phyloP scores from a whole-genome alignment of 306 rosid species.

The Trichosanthes cucumerina region DNA sequence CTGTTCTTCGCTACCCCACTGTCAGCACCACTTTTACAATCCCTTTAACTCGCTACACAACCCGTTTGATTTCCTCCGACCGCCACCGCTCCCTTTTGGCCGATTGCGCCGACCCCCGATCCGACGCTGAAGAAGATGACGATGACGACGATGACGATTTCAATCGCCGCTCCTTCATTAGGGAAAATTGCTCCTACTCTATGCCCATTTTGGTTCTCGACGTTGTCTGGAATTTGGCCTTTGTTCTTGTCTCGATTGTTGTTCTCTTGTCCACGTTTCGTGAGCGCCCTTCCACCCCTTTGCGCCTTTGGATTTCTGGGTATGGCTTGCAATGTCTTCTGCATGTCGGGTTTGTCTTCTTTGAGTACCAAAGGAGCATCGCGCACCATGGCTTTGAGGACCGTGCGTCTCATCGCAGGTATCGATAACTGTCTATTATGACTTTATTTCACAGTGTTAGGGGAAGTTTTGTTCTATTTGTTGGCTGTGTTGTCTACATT shows the following conservation, averaged over 20 bases:
- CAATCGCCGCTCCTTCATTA: constrained; percentile 8
- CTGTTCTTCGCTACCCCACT: constrained; percentile 23
- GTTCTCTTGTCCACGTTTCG: constrained; percentile 46
- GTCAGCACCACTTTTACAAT: constrained; percentile 24
- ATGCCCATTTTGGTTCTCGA: constrained; percentile 52
- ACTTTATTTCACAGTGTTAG: not conserved
- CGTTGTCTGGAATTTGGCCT: constrained; percentile 62
- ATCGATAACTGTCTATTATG: not conserved
- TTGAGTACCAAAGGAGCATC: constrained; percentile 27
- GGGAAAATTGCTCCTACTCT: constrained; percentile 22
- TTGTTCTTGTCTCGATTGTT: constrained; percentile 43
- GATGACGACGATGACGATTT: constrained; percentile 15
- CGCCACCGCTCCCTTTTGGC: constrained; percentile 28
- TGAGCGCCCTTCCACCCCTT: constrained; percentile 61
- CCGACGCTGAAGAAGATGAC: constrained; percentile 17
- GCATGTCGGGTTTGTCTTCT: constrained; percentile 49
- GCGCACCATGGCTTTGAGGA: constrained; percentile 14
- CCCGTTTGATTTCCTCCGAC: constrained; percentile 29
- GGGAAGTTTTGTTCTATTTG: not conserved
- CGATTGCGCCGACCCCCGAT: constrained; percentile 19
- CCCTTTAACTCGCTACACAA: constrained; percentile 35
- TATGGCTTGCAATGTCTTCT: constrained; percentile 51
- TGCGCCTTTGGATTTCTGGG: constrained; percentile 62
- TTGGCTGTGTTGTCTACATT: not conserved
- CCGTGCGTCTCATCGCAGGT: constrained; percentile 32